phyloP scores from a whole-genome alignment of 1,139 yeast species.

The Lodderomyces elongisporus region DNA sequence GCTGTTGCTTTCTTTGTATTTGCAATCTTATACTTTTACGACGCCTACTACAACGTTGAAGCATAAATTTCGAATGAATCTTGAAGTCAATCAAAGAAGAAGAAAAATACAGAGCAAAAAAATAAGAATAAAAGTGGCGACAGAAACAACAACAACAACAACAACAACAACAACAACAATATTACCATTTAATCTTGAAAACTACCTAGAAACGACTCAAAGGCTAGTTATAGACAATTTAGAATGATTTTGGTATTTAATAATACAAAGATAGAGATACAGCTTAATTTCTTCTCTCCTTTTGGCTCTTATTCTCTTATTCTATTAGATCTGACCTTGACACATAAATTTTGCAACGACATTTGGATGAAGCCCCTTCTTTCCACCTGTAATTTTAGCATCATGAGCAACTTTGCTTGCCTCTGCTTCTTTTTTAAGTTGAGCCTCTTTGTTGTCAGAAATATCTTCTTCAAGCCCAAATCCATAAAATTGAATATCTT shows the following conservation, averaged over 20 bases:
- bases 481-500: constrained; percentile 59
- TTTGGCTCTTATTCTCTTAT: neutral
- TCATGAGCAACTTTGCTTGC: constrained; percentile 25
- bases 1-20: constrained; percentile 80
- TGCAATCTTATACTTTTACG: constrained; percentile 73
- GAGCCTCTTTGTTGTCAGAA: constrained; percentile 35
- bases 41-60: constrained; percentile 43
- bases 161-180: too few species aligned
- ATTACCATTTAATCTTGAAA: too few species aligned
- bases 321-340: constrained; percentile 25
- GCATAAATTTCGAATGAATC: constrained; percentile 2
- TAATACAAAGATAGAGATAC: neutral
- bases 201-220: too few species aligned
- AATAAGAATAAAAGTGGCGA: neutral
- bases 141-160: too few species aligned
- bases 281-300: neutral
- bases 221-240: too few species aligned
- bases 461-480: constrained; percentile 50
- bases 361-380: constrained; percentile 32
- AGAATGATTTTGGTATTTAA: too few species aligned
- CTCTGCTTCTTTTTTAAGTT: constrained; percentile 24
- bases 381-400: constrained; percentile 27
- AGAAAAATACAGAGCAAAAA: neutral
- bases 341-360: constrained; percentile 39
- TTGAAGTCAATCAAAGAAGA: neutral